These are phyloP conservation scores for Closterium sp. DNA, from an alignment of 139 green algal species.

Conservation along the genomic window DNA sequence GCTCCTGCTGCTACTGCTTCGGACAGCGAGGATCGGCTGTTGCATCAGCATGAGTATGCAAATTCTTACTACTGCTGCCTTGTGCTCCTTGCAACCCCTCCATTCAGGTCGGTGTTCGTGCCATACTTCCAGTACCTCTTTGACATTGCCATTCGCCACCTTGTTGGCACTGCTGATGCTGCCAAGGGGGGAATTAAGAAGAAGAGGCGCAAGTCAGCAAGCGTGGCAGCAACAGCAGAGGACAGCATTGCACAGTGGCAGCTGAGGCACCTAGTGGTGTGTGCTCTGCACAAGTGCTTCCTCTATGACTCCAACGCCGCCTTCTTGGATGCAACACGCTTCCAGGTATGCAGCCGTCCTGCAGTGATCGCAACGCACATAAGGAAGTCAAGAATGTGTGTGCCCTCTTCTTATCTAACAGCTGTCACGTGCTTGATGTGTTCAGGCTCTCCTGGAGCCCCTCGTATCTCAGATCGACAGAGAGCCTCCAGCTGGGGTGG, in stretches of 20 bases:
- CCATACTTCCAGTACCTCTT: slow-evolving; percentile 61
- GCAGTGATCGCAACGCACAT: background rate
- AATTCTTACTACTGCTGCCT: background rate
- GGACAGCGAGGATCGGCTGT: background rate
- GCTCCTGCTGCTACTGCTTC: background rate
- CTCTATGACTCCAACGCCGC: slow-evolving; percentile 71
- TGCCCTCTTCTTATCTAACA: background rate
- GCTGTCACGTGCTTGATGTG: background rate
- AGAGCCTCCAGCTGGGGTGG: slow-evolving; percentile 24
- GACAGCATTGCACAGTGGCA: slow-evolving; percentile 52
- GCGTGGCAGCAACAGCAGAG: background rate
- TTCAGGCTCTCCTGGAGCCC: slow-evolving; percentile 27
- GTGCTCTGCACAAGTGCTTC: slow-evolving; percentile 77
- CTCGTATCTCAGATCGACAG: slow-evolving; percentile 63
- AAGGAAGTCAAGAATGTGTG: background rate
- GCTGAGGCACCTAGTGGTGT: slow-evolving; percentile 63
- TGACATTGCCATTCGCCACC: slow-evolving; percentile 22
- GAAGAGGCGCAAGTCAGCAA: slow-evolving; percentile 41
- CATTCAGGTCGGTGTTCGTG: slow-evolving; percentile 71
- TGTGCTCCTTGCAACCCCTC: background rate
- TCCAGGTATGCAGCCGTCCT: slow-evolving; percentile 52
- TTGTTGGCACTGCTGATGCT: background rate
- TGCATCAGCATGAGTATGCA: background rate
- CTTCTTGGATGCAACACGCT: slow-evolving; percentile 68
- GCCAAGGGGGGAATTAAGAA: slow-evolving; percentile 22